A percentile compares a stretch with the other conserved stretches of the same genome.
Evolutionary conservation across 2,329 filamentous ascomycete genomes (phyloP).

Genomic region (Purpureocillium takamizusanense): DNA sequence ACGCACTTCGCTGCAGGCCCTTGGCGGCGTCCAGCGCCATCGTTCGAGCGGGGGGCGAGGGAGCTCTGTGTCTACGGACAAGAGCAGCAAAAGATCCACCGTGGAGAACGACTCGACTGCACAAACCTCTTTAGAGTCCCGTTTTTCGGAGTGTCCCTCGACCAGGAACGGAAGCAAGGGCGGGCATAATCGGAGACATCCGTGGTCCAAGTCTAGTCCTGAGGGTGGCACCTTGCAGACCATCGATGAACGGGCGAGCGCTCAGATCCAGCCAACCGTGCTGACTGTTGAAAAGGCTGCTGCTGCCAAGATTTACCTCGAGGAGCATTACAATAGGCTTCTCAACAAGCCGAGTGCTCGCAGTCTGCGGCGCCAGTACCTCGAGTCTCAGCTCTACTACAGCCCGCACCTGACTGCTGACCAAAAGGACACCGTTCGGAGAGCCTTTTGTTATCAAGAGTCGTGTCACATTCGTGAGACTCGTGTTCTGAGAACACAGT

Average conservation of each 20-base stretch:
- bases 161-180: slow-evolving; percentile 13
- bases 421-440: slow-evolving; percentile 44
- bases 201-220: slow-evolving; percentile 26
- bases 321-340: slow-evolving; percentile 72
- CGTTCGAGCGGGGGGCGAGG: slow-evolving; percentile 12
- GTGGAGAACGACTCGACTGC: slow-evolving; percentile 16
- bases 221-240: slow-evolving; percentile 23
- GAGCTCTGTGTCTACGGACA: slow-evolving; percentile 17
- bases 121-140: slow-evolving; percentile 26
- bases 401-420: slow-evolving; percentile 40
- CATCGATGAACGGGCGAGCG: slow-evolving; percentile 19
- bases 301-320: slow-evolving; percentile 77
- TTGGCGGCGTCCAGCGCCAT: slow-evolving; percentile 9
- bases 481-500: slow-evolving; percentile 48
- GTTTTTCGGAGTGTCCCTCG: slow-evolving; percentile 10
- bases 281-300: slow-evolving; percentile 68
- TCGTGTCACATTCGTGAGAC: slow-evolving; percentile 65
- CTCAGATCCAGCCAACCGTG: slow-evolving; percentile 22
- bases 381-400: slow-evolving; percentile 44
- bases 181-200: slow-evolving; percentile 19
- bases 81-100: slow-evolving; percentile 15
- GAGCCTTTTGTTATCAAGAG: slow-evolving; percentile 58
- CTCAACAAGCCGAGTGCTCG: slow-evolving; percentile 35
- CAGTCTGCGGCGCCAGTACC: slow-evolving; percentile 19
- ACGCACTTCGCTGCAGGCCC: slow-evolving; percentile 16